A percentile compares a stretch with the other conserved stretches of the same genome.
These are phyloP conservation scores for Talaromyces islandicus DNA, from an alignment of 2,329 filamentous ascomycete species.

Conservation along the genomic window DNA sequence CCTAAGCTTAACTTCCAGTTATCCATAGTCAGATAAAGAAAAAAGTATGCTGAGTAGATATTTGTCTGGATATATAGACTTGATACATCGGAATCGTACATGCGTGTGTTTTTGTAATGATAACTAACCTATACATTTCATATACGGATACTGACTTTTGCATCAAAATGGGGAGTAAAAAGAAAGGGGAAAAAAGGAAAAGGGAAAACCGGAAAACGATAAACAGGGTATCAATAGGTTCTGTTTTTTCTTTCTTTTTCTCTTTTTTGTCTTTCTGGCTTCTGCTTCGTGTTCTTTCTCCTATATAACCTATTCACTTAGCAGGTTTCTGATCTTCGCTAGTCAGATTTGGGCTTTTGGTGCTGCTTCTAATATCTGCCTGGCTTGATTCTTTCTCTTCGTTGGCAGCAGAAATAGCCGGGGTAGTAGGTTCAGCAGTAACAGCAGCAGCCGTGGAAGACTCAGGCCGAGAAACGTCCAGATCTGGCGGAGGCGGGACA, in stretches of 20 bases:
- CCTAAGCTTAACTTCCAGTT: too few species aligned
- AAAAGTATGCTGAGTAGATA: neutral
- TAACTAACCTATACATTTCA: neutral
- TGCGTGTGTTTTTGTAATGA: neutral
- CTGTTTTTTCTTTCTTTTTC: neutral
- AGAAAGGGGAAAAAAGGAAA: too few species aligned
- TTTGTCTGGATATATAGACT: neutral
- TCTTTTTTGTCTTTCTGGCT: neutral
- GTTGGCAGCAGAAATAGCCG: neutral
- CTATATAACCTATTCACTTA: neutral
- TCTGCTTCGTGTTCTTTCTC: neutral
- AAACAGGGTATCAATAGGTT: neutral
- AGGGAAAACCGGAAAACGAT: too few species aligned
- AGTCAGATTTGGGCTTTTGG: neutral
- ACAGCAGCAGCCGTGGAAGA: constrained; percentile 9
- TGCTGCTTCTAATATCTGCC: neutral
- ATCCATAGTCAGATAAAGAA: neutral
- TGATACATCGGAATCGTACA: neutral
- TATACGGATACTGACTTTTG: neutral
- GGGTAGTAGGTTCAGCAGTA: neutral
- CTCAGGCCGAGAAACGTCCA: constrained; percentile 15
- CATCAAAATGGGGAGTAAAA: neutral
- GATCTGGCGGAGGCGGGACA: constrained; percentile 20
- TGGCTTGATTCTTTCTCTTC: neutral
- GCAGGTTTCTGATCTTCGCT: neutral